Percentiles rank a stretch among this genome's conserved stretches.
Evolutionary conservation across 2,329 filamentous ascomycete species (phyloP).

Genomic region (Talaromyces sp.): DNA sequence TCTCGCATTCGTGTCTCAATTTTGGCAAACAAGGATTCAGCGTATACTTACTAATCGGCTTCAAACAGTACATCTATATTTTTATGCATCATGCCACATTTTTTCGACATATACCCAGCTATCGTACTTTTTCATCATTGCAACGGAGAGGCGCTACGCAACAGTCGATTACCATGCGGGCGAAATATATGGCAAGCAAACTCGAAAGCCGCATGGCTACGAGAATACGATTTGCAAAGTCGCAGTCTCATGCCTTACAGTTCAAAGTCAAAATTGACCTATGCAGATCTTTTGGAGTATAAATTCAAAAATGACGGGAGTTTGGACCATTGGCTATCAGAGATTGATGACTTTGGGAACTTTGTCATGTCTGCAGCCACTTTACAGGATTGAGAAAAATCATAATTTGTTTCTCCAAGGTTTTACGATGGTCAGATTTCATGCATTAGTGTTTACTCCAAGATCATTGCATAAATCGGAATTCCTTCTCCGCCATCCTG

Average conservation of each 20-base stretch:
- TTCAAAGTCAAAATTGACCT: neutral
- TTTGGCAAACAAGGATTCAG: neutral
- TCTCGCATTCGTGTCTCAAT: neutral
- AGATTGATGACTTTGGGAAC: constrained; percentile 13
- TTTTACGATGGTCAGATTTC: neutral
- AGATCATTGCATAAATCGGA: constrained; percentile 15
- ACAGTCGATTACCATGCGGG: constrained; percentile 1
- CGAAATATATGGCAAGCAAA: constrained; percentile 8
- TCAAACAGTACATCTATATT: constrained; percentile 6
- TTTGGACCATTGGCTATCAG: constrained; percentile 10
- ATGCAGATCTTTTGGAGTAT: constrained; percentile 1
- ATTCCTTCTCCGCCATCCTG: constrained; percentile 17
- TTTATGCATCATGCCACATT: neutral
- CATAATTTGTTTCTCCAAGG: neutral
- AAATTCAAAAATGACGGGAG: neutral
- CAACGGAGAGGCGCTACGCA: neutral
- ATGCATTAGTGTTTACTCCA: constrained; percentile 4
- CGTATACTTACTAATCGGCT: neutral
- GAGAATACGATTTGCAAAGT: constrained; percentile 5
- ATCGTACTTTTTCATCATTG: constrained; percentile 6
- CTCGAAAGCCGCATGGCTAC: neutral
- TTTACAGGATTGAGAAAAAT: neutral
- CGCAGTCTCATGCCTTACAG: neutral
- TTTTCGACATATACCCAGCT: neutral
- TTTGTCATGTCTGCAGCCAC: constrained; percentile 9